Percentiles rank a stretch among this genome's conserved stretches.
phyloP scores from a whole-genome alignment of 2,329 filamentous ascomycete genomes.

The Aplosporella prunicola region DNA sequence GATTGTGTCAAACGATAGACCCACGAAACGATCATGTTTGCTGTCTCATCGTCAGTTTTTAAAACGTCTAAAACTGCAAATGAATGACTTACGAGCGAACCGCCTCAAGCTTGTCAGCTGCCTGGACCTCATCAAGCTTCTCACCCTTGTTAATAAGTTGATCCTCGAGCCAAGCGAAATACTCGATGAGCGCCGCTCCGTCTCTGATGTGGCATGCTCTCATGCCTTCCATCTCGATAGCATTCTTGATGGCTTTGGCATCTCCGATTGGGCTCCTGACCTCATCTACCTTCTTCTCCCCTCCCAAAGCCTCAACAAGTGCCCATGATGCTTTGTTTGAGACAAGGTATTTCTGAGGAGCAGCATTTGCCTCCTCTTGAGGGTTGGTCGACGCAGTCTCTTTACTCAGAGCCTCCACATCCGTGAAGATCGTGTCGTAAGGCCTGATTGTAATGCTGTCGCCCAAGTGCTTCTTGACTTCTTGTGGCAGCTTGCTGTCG shows the following conservation, averaged over 20 bases:
- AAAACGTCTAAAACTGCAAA: background rate
- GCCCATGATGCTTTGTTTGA: slow-evolving; percentile 93
- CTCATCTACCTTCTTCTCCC: slow-evolving; percentile 77
- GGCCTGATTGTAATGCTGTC: slow-evolving; percentile 65
- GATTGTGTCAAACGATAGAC: slow-evolving; percentile 90
- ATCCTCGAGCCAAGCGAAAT: slow-evolving; percentile 94
- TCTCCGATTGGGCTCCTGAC: slow-evolving; percentile 78
- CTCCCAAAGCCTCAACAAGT: slow-evolving; percentile 74
- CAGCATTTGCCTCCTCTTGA: slow-evolving; percentile 26
- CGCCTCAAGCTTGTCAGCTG: slow-evolving; percentile 81
- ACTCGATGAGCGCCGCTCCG: slow-evolving; percentile 80
- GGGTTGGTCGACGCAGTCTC: slow-evolving; percentile 24
- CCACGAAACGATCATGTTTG: slow-evolving; percentile 66
- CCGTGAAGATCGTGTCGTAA: slow-evolving; percentile 72
- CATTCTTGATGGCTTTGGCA: slow-evolving; percentile 90
- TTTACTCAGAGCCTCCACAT: slow-evolving; percentile 57
- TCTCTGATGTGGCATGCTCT: slow-evolving; percentile 87
- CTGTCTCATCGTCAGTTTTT: slow-evolving; percentile 18
- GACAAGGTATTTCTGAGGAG: slow-evolving; percentile 64
- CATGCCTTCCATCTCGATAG: slow-evolving; percentile 85
- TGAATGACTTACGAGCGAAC: slow-evolving; percentile 44
- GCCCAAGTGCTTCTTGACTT: slow-evolving; percentile 60
- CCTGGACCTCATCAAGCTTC: slow-evolving; percentile 76
- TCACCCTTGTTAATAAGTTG: slow-evolving; percentile 66
- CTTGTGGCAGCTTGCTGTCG: slow-evolving; percentile 60